Conservation (phyloP, 192 early-diverging fungal species). For the Coemansia reversa region DNA sequence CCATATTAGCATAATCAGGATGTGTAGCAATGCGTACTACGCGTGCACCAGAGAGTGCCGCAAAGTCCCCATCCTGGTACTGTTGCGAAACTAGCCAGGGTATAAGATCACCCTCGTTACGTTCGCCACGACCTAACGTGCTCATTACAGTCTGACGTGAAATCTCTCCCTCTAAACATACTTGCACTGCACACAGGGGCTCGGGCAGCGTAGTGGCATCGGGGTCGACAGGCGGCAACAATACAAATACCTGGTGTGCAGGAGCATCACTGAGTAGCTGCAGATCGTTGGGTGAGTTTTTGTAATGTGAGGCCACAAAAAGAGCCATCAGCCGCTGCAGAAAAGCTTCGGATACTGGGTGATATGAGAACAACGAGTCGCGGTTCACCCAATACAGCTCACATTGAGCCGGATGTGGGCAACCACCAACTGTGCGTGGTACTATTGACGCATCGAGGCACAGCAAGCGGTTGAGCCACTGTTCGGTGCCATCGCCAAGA, state of each 20-base stretch:
- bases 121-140: conserved; percentile 80
- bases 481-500: conserved; percentile 81
- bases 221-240: conserved; percentile 84
- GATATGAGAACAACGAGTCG: conserved; percentile 97
- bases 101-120: conserved; percentile 91
- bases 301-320: conserved; percentile 99
- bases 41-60: conserved; percentile 88
- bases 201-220: conserved; percentile 76
- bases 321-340: conserved; percentile 97
- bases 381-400: conserved; percentile 96
- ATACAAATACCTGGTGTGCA: conserved; percentile 95
- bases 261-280: conserved; percentile 98
- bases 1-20: conserved; percentile 96
- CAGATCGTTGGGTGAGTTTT: conserved; percentile 98
- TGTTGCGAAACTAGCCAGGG: conserved; percentile 95
- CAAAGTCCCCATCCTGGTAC: conserved; percentile 98
- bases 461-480: conserved; percentile 93
- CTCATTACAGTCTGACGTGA: conserved; percentile 81
- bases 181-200: conserved; percentile 84
- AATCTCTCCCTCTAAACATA: conserved; percentile 94
- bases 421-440: conserved; percentile 73
- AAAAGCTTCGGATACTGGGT: conserved; percentile 94
- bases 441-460: conserved; percentile 86
- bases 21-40: conserved; percentile 98
- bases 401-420: conserved; percentile 91